Evolutionary conservation across 257 asterid genomes (phyloP).

Genomic region (Solanum chaucha): DNA sequence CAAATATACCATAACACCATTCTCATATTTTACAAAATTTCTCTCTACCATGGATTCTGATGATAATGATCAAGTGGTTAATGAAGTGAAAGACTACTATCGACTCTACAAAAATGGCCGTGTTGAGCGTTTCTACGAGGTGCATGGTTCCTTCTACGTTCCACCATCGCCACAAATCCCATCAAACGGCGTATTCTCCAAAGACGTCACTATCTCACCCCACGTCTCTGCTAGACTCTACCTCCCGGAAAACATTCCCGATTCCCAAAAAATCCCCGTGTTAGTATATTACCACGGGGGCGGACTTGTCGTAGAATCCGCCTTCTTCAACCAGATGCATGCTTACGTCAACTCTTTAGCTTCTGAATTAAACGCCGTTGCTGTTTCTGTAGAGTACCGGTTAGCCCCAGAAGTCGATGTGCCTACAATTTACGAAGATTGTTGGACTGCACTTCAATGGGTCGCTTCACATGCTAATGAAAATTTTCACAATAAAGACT

Average conservation of each 20-base stretch:
- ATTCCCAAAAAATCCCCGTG: conserved; percentile 7
- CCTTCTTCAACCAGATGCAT: not conserved
- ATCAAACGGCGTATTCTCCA: conserved; percentile 2
- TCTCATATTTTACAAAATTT: not conserved
- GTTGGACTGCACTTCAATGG: conserved; percentile 24
- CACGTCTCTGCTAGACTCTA: conserved; percentile 19
- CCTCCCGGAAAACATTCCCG: not conserved
- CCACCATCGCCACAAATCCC: conserved; percentile 6
- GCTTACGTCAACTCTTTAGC: conserved; percentile 3
- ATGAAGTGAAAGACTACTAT: conserved; percentile 8
- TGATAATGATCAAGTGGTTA: not conserved
- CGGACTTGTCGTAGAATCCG: conserved; percentile 10
- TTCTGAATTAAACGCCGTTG: not conserved
- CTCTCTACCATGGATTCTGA: not conserved
- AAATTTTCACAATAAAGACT: not conserved
- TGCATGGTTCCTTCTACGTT: not conserved
- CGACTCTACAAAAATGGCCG: conserved; percentile 16
- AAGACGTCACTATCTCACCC: conserved; percentile 10
- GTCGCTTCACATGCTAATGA: not conserved
- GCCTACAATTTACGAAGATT: conserved; percentile 14
- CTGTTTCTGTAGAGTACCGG: conserved; percentile 2
- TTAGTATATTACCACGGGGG: conserved; percentile 25
- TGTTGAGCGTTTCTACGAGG: conserved; percentile 4
- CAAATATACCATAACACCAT: not conserved
- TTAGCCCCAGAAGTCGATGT: conserved; percentile 20